Base-by-base conservation (phyloP, 352 stramenopile species). In the Pythium biforme region DNA sequence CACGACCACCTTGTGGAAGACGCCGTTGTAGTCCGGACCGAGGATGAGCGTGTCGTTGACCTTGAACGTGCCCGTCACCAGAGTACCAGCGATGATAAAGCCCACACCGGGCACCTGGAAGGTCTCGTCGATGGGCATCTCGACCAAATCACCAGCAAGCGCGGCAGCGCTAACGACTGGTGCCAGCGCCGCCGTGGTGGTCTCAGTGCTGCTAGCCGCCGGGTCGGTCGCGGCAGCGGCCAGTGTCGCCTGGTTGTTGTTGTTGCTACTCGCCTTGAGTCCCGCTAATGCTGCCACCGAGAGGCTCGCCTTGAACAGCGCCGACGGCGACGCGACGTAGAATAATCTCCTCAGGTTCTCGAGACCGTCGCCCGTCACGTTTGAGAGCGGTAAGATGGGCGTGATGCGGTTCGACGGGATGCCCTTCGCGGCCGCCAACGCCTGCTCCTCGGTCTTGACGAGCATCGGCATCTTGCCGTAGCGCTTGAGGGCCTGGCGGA, bases 361-460 rank as follows among this genome's bases (percentile, higher is more conserved):
- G 45, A 95, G 68, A 0, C 96, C 96, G 57, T 99, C 88, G 22
- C 97, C 97, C 12, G 96, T 99, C 11, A 99, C 97, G 77, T 97
- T 98, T 3, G 96, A 99, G 34, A 99, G 94, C 11, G 97, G 90
- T 71, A 99, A 87, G 59, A 99, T 97, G 7, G 97, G 97, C 37
- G 96, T 98, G 45, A 99, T 83, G 37, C 93, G 83, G 68, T 97
- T 96, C 33, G 83, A 95, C 27, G 83, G 83, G 47, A 98, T 89
- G 55, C 86, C 79, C 64, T 97, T 94, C 6, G 90, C 89, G 11
- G 94, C 92, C 1, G 86, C 91, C 40, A 82, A 61, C 0, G 97
- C 87, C 66, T 98, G 83, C 55, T 91, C 81, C 33, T 73, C 65
- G 50, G 74, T 89, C 76, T 97, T 97, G 34, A 98, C 90, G 9